phyloP scores from a whole-genome alignment of 148 eudicot genomes.

The Persicaria maculosa region DNA sequence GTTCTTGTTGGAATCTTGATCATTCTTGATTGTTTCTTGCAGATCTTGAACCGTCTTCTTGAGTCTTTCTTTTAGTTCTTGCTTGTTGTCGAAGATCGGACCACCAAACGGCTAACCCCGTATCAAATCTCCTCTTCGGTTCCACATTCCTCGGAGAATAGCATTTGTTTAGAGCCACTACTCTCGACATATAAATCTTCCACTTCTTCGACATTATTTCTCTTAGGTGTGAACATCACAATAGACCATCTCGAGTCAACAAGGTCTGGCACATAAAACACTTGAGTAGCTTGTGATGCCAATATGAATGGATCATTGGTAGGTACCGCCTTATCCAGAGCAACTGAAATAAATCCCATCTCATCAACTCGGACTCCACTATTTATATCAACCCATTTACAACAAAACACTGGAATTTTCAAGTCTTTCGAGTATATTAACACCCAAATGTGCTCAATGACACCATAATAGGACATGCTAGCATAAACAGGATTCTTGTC shows the following conservation, averaged over 20 bases:
- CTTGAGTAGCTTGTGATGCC: constrained; percentile 2
- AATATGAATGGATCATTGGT: constrained; percentile 9
- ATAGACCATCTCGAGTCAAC: neutral
- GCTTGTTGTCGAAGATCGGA: no score
- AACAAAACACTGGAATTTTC: neutral
- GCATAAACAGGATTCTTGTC: neutral
- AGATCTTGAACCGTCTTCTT: no score
- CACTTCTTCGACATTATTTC: neutral
- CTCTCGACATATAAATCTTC: neutral
- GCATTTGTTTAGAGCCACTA: neutral
- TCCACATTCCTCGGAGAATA: neutral
- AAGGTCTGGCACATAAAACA: constrained; percentile 10
- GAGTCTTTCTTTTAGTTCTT: no score
- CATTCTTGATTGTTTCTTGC: no score
- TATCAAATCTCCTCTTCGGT: neutral
- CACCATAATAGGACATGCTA: neutral
- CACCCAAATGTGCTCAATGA: constrained; percentile 4
- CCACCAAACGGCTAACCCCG: no score
- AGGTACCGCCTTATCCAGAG: neutral
- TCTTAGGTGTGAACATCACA: neutral
- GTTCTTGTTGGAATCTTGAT: no score
- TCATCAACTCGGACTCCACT: neutral
- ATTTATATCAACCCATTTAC: constrained; percentile 6
- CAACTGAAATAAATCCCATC: neutral
- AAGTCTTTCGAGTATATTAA: neutral